These are phyloP conservation scores for Leccinum imitatum DNA, from an alignment of 768 basidiomycete species.

Conservation along the genomic window DNA sequence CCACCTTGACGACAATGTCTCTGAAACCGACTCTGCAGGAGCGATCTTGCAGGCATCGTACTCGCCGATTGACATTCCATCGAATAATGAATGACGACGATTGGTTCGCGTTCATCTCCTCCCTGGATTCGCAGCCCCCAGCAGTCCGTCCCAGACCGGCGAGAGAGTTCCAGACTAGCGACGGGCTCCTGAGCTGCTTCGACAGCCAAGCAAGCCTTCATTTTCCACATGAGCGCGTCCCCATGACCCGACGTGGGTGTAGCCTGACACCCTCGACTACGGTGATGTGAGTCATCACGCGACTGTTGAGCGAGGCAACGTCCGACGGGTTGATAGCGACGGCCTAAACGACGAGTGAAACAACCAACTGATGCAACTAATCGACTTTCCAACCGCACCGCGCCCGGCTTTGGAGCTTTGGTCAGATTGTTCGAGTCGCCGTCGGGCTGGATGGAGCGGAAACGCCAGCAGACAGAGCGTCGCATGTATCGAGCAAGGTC, in stretches of 20 bases:
- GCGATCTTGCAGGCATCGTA: too few relatives aligned
- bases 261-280: constrained; percentile 8
- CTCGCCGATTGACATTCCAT: constrained; percentile 17
- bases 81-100: not conserved
- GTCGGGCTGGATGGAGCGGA: not conserved
- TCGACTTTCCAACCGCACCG: not conserved
- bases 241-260: not conserved
- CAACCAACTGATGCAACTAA: not conserved
- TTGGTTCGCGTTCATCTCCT: too few relatives aligned
- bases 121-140: constrained; percentile 8
- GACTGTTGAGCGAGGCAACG: not conserved
- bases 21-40: constrained; percentile 2
- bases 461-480: not conserved
- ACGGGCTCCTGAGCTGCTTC: constrained; percentile 16
- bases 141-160: not conserved
- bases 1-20: constrained; percentile 11
- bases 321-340: not conserved
- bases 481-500: not conserved
- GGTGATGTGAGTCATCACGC: constrained; percentile 5
- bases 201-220: not conserved
- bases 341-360: not conserved
- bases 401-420: not conserved
- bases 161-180: constrained; percentile 5
- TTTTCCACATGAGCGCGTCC: constrained; percentile 6
- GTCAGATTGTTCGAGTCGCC: not conserved